Evolutionary conservation across 2,329 filamentous ascomycete species (phyloP).

Genomic region (Colletotrichum eleusines): DNA sequence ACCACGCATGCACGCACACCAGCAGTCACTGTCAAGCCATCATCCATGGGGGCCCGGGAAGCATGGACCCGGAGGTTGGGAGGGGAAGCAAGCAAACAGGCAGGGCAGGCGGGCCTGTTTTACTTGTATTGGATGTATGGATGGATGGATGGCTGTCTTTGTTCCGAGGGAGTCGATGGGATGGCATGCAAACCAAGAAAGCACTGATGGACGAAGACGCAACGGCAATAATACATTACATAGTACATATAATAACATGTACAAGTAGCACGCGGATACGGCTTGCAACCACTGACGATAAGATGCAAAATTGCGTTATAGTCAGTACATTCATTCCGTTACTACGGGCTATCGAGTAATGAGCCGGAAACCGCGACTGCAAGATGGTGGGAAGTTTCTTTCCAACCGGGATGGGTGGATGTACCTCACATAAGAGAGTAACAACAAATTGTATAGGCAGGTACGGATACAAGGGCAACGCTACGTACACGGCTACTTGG

Average conservation of each 20-base stretch:
- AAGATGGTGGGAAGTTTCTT: background rate
- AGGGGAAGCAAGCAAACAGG: background rate
- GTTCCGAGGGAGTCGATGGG: background rate
- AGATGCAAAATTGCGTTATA: background rate
- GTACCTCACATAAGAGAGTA: too few species aligned
- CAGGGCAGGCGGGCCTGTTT: background rate
- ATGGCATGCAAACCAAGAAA: background rate
- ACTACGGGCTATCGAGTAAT: slow-evolving; percentile 15
- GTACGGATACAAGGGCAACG: background rate
- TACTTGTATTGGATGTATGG: background rate
- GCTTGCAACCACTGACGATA: slow-evolving; percentile 8
- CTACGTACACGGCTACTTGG: slow-evolving; percentile 21
- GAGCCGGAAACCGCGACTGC: background rate
- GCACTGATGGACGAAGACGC: background rate
- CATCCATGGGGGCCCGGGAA: slow-evolving; percentile 27
- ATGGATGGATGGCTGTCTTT: background rate
- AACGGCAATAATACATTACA: too few species aligned
- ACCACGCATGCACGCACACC: slow-evolving; percentile 7
- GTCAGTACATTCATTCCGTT: background rate
- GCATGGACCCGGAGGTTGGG: slow-evolving; percentile 11
- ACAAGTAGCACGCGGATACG: too few species aligned
- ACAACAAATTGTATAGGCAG: too few species aligned
- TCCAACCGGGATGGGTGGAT: slow-evolving; percentile 14
- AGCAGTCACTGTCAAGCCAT: slow-evolving; percentile 12
- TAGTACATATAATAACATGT: too few species aligned